A percentile compares a stretch with the other conserved stretches of the same genome.
Conservation (phyloP, 2,329 filamentous ascomycete species). For the Apiospora pterosperma region DNA sequence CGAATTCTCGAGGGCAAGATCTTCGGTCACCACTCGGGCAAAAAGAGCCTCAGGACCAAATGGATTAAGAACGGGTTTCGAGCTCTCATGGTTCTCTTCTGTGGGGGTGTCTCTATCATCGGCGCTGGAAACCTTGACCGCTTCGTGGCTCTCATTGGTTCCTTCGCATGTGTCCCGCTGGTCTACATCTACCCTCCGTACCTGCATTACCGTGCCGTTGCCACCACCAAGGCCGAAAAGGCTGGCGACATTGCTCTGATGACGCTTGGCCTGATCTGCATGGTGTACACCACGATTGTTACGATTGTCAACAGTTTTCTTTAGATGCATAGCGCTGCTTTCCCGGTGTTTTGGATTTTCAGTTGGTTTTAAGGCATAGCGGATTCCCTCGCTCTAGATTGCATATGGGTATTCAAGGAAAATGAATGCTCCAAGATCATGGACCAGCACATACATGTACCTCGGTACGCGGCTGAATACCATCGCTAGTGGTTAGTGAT, state of each 20-base stretch:
- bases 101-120: constrained; percentile 57
- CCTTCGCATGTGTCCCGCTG: constrained; percentile 69
- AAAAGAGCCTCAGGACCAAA: constrained; percentile 61
- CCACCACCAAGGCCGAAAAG: constrained; percentile 53
- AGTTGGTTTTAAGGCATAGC: not conserved
- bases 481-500: not conserved
- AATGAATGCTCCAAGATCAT: not conserved
- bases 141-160: constrained; percentile 72
- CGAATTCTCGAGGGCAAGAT: constrained; percentile 67
- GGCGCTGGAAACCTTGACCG: constrained; percentile 70
- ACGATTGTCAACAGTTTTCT: constrained; percentile 47
- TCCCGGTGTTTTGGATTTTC: not conserved
- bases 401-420: not conserved
- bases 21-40: constrained; percentile 67
- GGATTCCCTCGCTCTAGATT: not conserved
- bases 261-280: constrained; percentile 59
- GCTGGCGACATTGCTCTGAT: constrained; percentile 60
- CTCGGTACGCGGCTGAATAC: not conserved
- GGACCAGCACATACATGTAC: not conserved
- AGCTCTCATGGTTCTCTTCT: constrained; percentile 52
- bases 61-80: constrained; percentile 75
- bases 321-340: constrained; percentile 4
- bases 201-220: constrained; percentile 66
- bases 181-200: constrained; percentile 76
- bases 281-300: constrained; percentile 68